Percentiles rank a stretch among this genome's conserved stretches.
phyloP scores from a whole-genome alignment of 2,329 filamentous ascomycete genomes.

The Myotisia sp. region DNA sequence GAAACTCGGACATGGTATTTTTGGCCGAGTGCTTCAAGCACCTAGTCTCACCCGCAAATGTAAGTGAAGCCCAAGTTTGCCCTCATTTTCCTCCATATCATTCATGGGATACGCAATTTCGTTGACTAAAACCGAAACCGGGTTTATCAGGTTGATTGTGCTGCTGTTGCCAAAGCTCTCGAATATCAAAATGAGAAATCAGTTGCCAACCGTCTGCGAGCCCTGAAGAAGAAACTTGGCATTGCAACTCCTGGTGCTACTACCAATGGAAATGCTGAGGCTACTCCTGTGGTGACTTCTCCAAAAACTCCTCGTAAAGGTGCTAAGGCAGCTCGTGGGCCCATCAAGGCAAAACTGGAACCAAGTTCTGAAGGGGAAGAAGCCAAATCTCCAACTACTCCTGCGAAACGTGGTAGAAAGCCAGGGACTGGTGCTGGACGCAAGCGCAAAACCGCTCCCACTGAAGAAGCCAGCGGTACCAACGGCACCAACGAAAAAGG shows the following conservation, averaged over 20 bases:
- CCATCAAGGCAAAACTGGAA: conserved; percentile 12
- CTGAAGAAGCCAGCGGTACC: background rate
- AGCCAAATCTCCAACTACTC: conserved; percentile 3
- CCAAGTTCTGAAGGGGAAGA: conserved; percentile 6
- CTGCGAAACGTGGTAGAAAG: conserved; percentile 6
- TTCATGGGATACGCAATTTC: background rate
- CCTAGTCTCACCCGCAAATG: conserved; percentile 12
- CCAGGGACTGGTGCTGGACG: conserved; percentile 6
- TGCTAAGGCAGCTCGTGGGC: conserved; percentile 12
- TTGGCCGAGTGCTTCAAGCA: conserved; percentile 18
- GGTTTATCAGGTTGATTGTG: conserved; percentile 17
- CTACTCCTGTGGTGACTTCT: background rate
- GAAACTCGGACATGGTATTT: conserved; percentile 13
- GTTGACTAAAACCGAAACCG: background rate
- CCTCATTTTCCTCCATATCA: background rate
- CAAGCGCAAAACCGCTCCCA: conserved; percentile 7
- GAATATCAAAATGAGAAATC: conserved; percentile 19
- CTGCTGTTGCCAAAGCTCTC: conserved; percentile 15
- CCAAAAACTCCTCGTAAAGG: conserved; percentile 12
- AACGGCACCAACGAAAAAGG: background rate
- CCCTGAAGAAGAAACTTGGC: conserved; percentile 16
- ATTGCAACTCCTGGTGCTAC: background rate
- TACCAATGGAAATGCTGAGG: background rate
- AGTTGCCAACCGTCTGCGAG: conserved; percentile 18
- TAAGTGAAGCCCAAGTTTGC: background rate